phyloP scores from a whole-genome alignment of 2,329 filamentous ascomycete genomes.

The Didymella pomorum region DNA sequence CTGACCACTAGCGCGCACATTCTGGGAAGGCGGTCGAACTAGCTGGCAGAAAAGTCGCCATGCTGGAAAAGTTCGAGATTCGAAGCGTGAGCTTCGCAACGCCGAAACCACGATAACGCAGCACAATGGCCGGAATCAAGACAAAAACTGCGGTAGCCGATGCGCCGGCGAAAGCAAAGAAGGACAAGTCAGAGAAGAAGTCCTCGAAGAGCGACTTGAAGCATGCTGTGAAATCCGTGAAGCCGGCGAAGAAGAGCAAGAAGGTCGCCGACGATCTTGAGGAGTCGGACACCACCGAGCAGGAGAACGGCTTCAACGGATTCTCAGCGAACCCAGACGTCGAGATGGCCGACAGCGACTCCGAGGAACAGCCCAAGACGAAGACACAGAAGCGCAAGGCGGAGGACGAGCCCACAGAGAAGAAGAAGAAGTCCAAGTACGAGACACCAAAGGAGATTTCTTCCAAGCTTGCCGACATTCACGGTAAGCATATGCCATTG shows the following conservation, averaged over 20 bases:
- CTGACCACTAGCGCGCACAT: slow-evolving; percentile 5
- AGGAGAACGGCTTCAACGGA: slow-evolving; percentile 48
- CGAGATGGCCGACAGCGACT: slow-evolving; percentile 36
- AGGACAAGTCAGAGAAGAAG: slow-evolving; percentile 48
- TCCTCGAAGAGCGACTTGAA: slow-evolving; percentile 39
- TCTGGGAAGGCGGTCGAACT: slow-evolving; percentile 4
- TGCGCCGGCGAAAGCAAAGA: slow-evolving; percentile 48
- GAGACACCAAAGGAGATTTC: slow-evolving; percentile 28
- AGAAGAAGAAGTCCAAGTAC: slow-evolving; percentile 39
- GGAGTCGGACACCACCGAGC: slow-evolving; percentile 49
- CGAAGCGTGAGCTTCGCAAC: slow-evolving; percentile 14
- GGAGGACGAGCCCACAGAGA: slow-evolving; percentile 26
- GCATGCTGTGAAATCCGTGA: slow-evolving; percentile 37
- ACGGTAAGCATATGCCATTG: slow-evolving; percentile 31
- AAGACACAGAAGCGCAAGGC: slow-evolving; percentile 35
- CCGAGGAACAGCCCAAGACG: slow-evolving; percentile 29
- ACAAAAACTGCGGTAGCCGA: slow-evolving; percentile 37
- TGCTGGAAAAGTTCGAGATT: slow-evolving; percentile 17
- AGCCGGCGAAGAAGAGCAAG: slow-evolving; percentile 41
- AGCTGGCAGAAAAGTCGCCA: not conserved
- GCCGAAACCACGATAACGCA: slow-evolving; percentile 14
- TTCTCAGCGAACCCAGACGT: slow-evolving; percentile 43
- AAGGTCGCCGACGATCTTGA: slow-evolving; percentile 42
- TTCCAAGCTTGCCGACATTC: slow-evolving; percentile 37
- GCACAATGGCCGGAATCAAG: slow-evolving; percentile 49